These are phyloP conservation scores for Colletotrichum simmondsii DNA, from an alignment of 2,329 filamentous ascomycete species.

Conservation along the genomic window DNA sequence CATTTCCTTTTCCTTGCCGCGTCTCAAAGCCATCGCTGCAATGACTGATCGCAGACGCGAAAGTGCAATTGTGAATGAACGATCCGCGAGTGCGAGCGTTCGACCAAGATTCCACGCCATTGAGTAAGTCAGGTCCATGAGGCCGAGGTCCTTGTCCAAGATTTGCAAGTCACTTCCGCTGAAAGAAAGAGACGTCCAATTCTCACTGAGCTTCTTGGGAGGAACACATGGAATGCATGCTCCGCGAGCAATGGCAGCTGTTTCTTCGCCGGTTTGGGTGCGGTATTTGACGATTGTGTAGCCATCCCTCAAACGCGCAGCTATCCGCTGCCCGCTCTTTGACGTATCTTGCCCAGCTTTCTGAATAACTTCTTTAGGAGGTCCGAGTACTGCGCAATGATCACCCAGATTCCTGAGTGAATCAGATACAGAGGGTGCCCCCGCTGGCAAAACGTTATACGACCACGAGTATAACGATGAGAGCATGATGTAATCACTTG, in stretches of 20 bases:
- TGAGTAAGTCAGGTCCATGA: conserved; percentile 57
- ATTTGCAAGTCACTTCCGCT: conserved; percentile 50
- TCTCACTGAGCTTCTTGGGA: conserved; percentile 30
- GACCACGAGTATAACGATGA: no score
- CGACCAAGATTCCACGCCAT: conserved; percentile 56
- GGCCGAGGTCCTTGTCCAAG: conserved; percentile 47
- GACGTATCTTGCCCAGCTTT: no score
- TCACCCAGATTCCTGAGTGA: no score
- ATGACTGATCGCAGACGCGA: background rate
- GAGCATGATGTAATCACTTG: no score
- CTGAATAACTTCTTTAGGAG: no score
- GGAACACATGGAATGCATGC: conserved; percentile 46
- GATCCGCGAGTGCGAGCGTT: conserved; percentile 48
- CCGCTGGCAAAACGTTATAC: no score
- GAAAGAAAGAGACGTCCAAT: conserved; percentile 41
- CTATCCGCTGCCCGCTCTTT: no score
- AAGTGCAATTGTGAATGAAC: conserved; percentile 44
- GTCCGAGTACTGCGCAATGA: no score
- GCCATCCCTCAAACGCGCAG: conserved; percentile 41
- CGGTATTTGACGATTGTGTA: conserved; percentile 50
- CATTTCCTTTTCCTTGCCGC: background rate
- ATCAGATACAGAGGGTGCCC: no score
- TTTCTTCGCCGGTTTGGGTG: conserved; percentile 51
- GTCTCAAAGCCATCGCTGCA: background rate
- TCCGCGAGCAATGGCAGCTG: conserved; percentile 49